Evolutionary conservation across 2,329 filamentous ascomycete species (phyloP), one percentile per base, ranked within the genome.

Genomic region (Microdochium trichocladiopsis): DNA sequence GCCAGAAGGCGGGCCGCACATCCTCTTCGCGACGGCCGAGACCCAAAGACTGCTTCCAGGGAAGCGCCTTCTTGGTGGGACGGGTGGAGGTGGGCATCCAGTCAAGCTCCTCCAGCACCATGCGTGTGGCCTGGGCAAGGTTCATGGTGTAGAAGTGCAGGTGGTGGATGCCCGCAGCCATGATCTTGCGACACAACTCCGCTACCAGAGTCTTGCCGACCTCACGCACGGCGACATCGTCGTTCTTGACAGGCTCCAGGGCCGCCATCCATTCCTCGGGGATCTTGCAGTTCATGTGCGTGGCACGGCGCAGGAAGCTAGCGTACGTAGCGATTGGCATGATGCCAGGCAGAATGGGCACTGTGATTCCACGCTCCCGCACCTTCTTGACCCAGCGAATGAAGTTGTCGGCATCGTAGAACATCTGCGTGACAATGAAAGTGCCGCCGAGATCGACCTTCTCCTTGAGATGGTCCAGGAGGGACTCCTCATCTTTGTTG

Each of bases 91-190:
- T 88, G 1, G 94, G 93, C 49, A 90, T 80, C 70, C 96, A 83
- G 51, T 85, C 78, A 23, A 99, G 78, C 68, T 96, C 92, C 61
- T 97, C 92, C 14, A 99, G 80, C 23, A 99, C 84, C 87, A 96
- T 92, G 61, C 88, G 86, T 1, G 93, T 96, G 50, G 94, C 89
- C 69, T 95, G 90, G 11, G 91, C 93, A 21, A 99, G 79, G 71
- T 99, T 99, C 94, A 99, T 99, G 55, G 94, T 99, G 75, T 99
- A 99, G 72, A 99, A 99, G 71, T 99, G 94, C 58, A 99, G 72
- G 66, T 96, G 91, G 57, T 84, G 79, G 59, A 96, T 90, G 41
- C 92, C 94, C 33, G 84, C 85, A 54, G 84, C 82, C 52, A 97
- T 76, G 55, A 99, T 82, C 71, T 87, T 90, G 54, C 87, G 84